Conservation (phyloP, 2,329 filamentous ascomycete species). For the Pseudocercospora fuligena region DNA sequence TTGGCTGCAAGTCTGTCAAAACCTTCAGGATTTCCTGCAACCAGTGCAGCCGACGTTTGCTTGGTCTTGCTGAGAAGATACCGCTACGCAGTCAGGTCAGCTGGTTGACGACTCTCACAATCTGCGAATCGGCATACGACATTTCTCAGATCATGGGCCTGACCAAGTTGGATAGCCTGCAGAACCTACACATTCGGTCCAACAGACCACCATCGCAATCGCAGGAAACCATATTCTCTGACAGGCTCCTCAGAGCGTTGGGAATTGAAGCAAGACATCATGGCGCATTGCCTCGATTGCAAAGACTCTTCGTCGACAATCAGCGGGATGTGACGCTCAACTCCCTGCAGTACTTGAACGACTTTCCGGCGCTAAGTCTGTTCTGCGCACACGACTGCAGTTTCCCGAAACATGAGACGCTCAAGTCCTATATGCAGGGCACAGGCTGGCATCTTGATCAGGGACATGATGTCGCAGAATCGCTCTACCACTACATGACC, state of each 20-base stretch:
- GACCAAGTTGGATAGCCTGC: constrained; percentile 24
- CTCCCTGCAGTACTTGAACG: constrained; percentile 24
- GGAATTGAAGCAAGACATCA: constrained; percentile 22
- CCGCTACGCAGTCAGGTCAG: neutral
- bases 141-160: constrained; percentile 19
- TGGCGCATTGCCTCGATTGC: constrained; percentile 26
- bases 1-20: neutral
- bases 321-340: constrained; percentile 18
- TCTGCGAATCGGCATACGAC: constrained; percentile 12
- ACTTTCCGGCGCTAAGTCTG: constrained; percentile 27
- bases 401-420: neutral
- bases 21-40: neutral
- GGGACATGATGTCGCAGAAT: neutral
- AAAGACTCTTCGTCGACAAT: constrained; percentile 26
- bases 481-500: neutral
- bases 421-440: neutral
- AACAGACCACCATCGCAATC: neutral
- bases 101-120: constrained; percentile 31
- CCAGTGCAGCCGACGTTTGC: neutral
- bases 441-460: constrained; percentile 10
- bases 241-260: constrained; percentile 32
- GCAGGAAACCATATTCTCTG: constrained; percentile 13
- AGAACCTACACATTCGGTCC: constrained; percentile 21
- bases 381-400: constrained; percentile 22
- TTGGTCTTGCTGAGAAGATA: neutral